Evolutionary conservation across 2,329 filamentous ascomycete species (phyloP), one percentile per base, ranked within the genome.

Genomic region (Zymoseptoria crescenta): DNA sequence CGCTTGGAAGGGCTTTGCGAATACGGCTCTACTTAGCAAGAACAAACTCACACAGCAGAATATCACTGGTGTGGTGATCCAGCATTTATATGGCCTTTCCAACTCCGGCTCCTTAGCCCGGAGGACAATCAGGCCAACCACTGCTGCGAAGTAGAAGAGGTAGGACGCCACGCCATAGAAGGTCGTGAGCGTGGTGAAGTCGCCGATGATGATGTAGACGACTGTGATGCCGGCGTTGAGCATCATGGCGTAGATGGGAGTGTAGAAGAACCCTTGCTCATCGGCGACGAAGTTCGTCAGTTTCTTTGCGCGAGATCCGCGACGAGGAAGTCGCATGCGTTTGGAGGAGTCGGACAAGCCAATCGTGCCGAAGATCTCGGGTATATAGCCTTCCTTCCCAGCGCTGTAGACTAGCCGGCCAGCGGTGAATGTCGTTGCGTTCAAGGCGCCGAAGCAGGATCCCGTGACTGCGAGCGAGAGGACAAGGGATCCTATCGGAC

Each of bases 11-110:
- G 94, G 94, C 75, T 96, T 87, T 13, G 91, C 88, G 71, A 99
- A 94, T 13, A 97, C 86, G 3, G 92, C 91, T 55, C 94, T 81
- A 70, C 86, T 92, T 49, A 99, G 82, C 64, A 99, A 75, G 72
- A 99, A 99, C 64, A 99, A 74, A 72, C 90, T 96, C 48, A 99
- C 94, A 71, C 94, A 99, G 81, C 94, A 99, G 73, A 99, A 99
- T 58, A 96, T 93, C 65, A 99, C 93, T 9, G 94, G 94, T 2
- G 94, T 99, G 0, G 87, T 88, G 70, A 99, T 96, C 94, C 93
- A 99, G 2, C 92, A 96, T 73, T 86, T 87, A 75, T 99, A 99
- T 0, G 94, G 93, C 27, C 94, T 79, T 73, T 96, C 91, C 52
- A 99, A 81, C 62, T 87, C 80, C 3, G 94, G 94, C 74, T 99